Evolutionary conservation across 2,329 filamentous ascomycete species (phyloP).

Genomic region (Pseudogymnoascus sp.): DNA sequence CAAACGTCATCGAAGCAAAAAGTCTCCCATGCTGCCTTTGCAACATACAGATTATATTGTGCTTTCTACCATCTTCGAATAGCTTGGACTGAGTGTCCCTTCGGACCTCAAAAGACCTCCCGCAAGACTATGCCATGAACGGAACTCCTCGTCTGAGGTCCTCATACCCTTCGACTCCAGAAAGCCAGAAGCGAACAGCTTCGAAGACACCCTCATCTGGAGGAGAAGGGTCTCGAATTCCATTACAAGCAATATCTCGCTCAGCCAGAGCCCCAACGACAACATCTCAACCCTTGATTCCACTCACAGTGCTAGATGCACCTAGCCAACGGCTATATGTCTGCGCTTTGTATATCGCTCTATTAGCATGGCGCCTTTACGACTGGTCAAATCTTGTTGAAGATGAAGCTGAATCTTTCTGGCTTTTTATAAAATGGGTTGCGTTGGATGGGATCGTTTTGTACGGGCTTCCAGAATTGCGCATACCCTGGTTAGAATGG

Average conservation of each 20-base stretch:
- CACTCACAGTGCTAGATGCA: slow-evolving; percentile 73
- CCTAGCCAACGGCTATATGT: slow-evolving; percentile 87
- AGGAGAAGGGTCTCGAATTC: slow-evolving; percentile 15
- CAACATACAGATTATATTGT: not conserved
- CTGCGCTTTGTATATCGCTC: slow-evolving; percentile 63
- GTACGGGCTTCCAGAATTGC: slow-evolving; percentile 75
- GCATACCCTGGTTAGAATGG: slow-evolving; percentile 95
- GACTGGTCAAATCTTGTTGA: slow-evolving; percentile 74
- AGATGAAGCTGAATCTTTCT: slow-evolving; percentile 78
- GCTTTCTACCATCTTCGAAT: not conserved
- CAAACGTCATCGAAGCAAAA: not conserved
- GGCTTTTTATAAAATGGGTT: slow-evolving; percentile 90
- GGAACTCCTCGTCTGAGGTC: slow-evolving; percentile 73
- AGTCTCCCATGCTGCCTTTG: not conserved
- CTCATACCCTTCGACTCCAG: slow-evolving; percentile 71
- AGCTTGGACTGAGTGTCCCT: slow-evolving; percentile 6
- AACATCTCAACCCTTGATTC: slow-evolving; percentile 57
- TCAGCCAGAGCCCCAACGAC: slow-evolving; percentile 13
- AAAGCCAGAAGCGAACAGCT: slow-evolving; percentile 33
- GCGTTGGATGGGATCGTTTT: slow-evolving; percentile 67
- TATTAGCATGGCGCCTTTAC: slow-evolving; percentile 78
- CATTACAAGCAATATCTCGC: slow-evolving; percentile 23
- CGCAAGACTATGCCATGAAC: slow-evolving; percentile 51
- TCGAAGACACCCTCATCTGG: slow-evolving; percentile 25
- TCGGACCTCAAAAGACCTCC: not conserved